Evolutionary conservation across 768 basidiomycete species (phyloP), one percentile per base, ranked within the genome.

Genomic region (Kwoniella mangroviensis): DNA sequence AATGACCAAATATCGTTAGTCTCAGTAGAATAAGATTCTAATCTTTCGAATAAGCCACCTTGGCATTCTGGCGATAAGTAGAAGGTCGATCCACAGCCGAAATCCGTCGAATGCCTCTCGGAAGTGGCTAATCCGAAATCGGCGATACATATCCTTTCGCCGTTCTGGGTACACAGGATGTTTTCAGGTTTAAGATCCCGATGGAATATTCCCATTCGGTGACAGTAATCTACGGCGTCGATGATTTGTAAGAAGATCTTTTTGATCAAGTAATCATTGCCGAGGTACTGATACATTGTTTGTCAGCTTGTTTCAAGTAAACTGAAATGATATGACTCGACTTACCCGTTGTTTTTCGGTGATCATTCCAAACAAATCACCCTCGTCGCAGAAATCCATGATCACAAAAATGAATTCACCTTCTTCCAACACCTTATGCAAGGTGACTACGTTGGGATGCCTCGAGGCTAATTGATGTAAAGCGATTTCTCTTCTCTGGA

Each of bases 1-100:
- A 79, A 63, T 28, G 75, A 94, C 96, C 96, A 99, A 73, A 98
- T 88, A 82, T 99, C 96, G 83, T 97, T 98, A 81, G 88, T 88
- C 74, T 89, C 87, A 10, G 78, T 93, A 9, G 91, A 91, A 84
- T 99, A 86, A 4, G 88, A 73, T 85, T 72, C 75, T 24, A 83
- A 74, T 21, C 81, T 76, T 53, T 84, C 81, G 72, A 82, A 84
- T 19, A 85, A 67, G 11, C 90, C 91, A 17, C 91, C 90, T 75
- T 84, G 85, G 72, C 85, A 86, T 72, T 86, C 86, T 81, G 95
- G 95, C 79, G 93, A 94, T 91, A 98, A 95, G 84, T 97, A 96
- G 84, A 94, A 97, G n/a, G 94, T 89, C 76, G 92, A 94, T n/a
- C 95, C 95, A 43, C 94, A 97, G 62, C 92, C 89, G 83, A 94